phyloP scores from a whole-genome alignment of 805 yeast genomes.

The Candida gorgasii region DNA sequence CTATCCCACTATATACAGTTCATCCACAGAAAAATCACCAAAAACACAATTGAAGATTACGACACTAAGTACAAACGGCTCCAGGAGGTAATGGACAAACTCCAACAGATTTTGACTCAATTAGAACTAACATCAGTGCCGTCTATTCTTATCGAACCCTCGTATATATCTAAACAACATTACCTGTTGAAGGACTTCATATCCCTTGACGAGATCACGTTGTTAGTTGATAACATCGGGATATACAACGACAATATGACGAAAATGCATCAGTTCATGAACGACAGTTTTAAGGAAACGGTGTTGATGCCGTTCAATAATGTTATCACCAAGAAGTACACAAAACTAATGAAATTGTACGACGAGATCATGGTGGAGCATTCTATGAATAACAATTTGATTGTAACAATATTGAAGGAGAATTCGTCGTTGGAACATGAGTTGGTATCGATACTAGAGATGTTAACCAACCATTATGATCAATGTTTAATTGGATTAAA shows the following conservation, averaged over 20 bases:
- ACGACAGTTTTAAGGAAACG: conserved; percentile 18
- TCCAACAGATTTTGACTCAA: conserved; percentile 25
- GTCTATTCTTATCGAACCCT: conserved; percentile 12
- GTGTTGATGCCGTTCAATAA: conserved; percentile 17
- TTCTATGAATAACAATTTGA: conserved; percentile 19
- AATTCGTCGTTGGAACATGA: conserved; percentile 61
- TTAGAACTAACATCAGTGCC: conserved; percentile 34
- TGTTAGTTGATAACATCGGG: conserved; percentile 26
- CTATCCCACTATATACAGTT: conserved; percentile 9
- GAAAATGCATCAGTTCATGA: conserved; percentile 20
- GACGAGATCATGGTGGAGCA: conserved; percentile 21
- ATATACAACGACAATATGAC: conserved; percentile 27
- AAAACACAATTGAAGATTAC: conserved; percentile 16
- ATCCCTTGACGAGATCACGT: conserved; percentile 31
- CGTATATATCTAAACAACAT: neutral
- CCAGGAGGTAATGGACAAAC: conserved; percentile 23
- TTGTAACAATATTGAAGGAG: conserved; percentile 34
- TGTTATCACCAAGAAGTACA: conserved; percentile 17
- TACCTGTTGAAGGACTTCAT: conserved; percentile 33
- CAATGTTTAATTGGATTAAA: conserved; percentile 59
- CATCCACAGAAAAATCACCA: conserved; percentile 14
- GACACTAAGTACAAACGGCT: conserved; percentile 17
- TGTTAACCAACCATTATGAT: conserved; percentile 81
- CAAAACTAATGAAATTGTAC: conserved; percentile 17
- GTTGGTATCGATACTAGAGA: conserved; percentile 65